Evolutionary conservation across 805 yeast genomes (phyloP), one percentile per base, ranked within the genome.

Genomic region (Barnettozyma populi): DNA sequence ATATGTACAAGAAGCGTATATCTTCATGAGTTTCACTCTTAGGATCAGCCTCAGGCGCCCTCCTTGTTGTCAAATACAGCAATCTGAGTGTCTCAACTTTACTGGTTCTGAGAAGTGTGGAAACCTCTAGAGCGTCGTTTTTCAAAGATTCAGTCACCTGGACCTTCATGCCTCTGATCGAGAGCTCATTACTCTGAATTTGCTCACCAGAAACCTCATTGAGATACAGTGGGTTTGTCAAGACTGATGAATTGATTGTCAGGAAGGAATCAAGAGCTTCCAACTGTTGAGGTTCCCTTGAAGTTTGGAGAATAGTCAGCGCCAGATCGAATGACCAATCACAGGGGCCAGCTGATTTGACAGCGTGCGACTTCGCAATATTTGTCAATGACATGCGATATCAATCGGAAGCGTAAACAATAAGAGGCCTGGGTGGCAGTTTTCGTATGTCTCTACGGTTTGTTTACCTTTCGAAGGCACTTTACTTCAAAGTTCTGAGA

Each of bases 51-150:
- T 53, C 51, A 62, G 74, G 48, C 45, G 79, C 68, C 46, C 66
- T 61, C 52, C 70, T 60, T 41, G 64, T 54, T 45, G 74, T 61
- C 42, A 72, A 77, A 13, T 64, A 51, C 3, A 77, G 66, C 4
- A 79, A 64, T 55, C 84, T 70, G n/a, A 77, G 62, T 1, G 72
- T 67, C 54, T 82, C 86, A 7, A 63, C 50, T 16, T 59, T 57
- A 53, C 74, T 74, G 5, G 79, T 47, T 0, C 65, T 54, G 27
- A 81, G 61, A 2, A 65, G 19, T 1, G 65, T 53, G 2, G 78
- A 59, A 29, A 81, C 56, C 16, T 65, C 67, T 5, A 57, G 51
- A 5, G 83, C 78, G 45, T 67, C 68, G 14, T 67, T 59, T 36
- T 68, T 64, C 40, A 68, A 65, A 5, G 51, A 54, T 18, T 66